Evolutionary conservation across 345 rosid species (phyloP).

Genomic region (Leavenworthia alabamica): DNA sequence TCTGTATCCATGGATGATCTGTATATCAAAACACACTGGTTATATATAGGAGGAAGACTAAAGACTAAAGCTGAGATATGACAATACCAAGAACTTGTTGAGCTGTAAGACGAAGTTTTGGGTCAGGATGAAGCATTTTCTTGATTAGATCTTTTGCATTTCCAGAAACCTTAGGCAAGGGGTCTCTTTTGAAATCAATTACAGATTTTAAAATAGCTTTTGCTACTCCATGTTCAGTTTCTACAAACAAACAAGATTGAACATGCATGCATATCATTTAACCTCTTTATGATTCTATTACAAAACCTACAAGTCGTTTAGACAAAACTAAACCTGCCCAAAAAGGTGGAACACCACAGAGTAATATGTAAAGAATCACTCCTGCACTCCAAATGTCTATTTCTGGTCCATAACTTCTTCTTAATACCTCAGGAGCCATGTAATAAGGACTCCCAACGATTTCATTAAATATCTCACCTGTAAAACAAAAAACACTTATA

Average conservation of each 20-base stretch:
- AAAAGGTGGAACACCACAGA: conserved; percentile 90
- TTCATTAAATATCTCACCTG: conserved; percentile 76
- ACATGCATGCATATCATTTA: neutral
- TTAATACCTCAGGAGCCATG: conserved; percentile 96
- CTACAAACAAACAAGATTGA: conserved; percentile 33
- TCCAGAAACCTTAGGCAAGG: conserved; percentile 94
- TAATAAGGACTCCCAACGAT: conserved; percentile 95
- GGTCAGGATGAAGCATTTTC: conserved; percentile 91
- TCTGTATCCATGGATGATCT: conserved; percentile 89
- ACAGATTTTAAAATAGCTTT: conserved; percentile 75
- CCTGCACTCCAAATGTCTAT: conserved; percentile 96
- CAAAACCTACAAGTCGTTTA: neutral
- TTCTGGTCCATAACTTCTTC: conserved; percentile 71
- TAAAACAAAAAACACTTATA: neutral
- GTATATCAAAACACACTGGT: conserved; percentile 12
- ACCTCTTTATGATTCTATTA: neutral
- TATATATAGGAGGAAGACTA: neutral
- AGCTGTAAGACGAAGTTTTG: conserved; percentile 69
- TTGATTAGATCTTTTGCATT: conserved; percentile 76
- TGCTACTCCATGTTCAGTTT: conserved; percentile 95
- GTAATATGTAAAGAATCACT: conserved; percentile 75
- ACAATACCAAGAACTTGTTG: conserved; percentile 79
- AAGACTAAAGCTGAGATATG: neutral
- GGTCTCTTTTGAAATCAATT: conserved; percentile 78
- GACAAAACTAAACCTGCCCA: conserved; percentile 69